phyloP scores from a whole-genome alignment of 257 asterid species.

The Cordia subcordata region DNA sequence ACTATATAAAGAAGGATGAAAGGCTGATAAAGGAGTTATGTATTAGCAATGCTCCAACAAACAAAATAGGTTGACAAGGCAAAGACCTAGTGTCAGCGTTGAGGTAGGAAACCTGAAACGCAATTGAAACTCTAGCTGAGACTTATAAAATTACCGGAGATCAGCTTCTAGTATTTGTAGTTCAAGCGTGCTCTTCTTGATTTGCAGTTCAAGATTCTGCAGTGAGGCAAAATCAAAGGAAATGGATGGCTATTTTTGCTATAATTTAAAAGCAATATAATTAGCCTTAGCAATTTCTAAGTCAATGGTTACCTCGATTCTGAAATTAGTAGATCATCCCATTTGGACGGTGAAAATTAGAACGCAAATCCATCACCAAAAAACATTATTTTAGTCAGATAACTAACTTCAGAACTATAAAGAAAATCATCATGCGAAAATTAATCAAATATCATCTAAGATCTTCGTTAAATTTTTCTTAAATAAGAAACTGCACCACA shows the following conservation, averaged over 20 bases:
- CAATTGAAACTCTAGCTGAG: no score
- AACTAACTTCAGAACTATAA: no score
- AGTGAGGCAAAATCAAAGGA: not conserved
- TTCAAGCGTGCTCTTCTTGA: constrained; percentile 33
- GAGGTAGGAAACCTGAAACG: no score
- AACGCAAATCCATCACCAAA: constrained; percentile 13
- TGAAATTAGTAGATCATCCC: constrained; percentile 5
- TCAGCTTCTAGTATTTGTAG: constrained; percentile 40
- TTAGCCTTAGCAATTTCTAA: constrained; percentile 1
- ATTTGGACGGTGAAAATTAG: not conserved
- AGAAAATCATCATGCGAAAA: not conserved
- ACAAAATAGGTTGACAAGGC: no score
- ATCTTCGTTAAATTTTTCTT: not conserved
- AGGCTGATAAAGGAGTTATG: not conserved
- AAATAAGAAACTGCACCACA: no score
- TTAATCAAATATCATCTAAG: not conserved
- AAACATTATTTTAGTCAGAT: not conserved
- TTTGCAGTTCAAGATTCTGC: constrained; percentile 55
- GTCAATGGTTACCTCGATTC: constrained; percentile 33
- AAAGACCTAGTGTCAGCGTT: no score
- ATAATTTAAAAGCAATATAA: no score
- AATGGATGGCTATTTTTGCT: not conserved
- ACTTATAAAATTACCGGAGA: constrained; percentile 34
- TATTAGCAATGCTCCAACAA: no score
- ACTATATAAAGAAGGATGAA: not conserved